These are phyloP conservation scores for Clitopilus passeckerianus DNA, from an alignment of 768 basidiomycete species.

Conservation along the genomic window DNA sequence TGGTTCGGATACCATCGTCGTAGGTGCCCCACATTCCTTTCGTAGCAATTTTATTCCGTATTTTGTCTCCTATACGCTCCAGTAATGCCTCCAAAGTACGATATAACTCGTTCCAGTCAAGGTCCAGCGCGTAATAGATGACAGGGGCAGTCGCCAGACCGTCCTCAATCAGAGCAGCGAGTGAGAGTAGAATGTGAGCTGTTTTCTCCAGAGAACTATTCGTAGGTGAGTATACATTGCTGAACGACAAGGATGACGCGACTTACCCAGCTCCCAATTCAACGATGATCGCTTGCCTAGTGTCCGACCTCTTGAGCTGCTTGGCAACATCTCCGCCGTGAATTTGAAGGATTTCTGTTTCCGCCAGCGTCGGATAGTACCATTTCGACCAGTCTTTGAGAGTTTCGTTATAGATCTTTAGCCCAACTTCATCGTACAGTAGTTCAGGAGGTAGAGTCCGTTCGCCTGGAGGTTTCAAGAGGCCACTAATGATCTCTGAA, in stretches of 20 bases:
- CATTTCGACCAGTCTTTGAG: conserved; percentile 4
- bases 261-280: conserved; percentile 7
- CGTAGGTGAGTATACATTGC: not conserved
- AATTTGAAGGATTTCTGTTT: conserved; percentile 2
- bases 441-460: conserved; percentile 5
- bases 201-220: conserved; percentile 8
- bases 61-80: not conserved
- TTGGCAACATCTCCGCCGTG: conserved; percentile 2
- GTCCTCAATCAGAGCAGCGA: not conserved
- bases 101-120: conserved; percentile 1
- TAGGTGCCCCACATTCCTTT: conserved; percentile 6
- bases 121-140: conserved; percentile 5
- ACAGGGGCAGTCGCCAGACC: not conserved
- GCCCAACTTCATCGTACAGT: conserved; percentile 5
- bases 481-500: conserved; percentile 2
- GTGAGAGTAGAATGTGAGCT: not conserved
- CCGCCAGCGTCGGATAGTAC: conserved; percentile 4
- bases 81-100: not conserved
- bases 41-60: not conserved
- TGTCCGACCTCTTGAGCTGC: not conserved
- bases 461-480: conserved; percentile 1
- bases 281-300: conserved; percentile 2
- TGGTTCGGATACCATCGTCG: conserved; percentile 1
- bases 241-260: not conserved
- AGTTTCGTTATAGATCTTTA: conserved; percentile 3